A percentile compares a stretch with the other conserved stretches of the same genome.
These are phyloP conservation scores for Naegleria gruberi DNA, from an alignment of 208 protist genomes.

Conservation along the genomic window DNA sequence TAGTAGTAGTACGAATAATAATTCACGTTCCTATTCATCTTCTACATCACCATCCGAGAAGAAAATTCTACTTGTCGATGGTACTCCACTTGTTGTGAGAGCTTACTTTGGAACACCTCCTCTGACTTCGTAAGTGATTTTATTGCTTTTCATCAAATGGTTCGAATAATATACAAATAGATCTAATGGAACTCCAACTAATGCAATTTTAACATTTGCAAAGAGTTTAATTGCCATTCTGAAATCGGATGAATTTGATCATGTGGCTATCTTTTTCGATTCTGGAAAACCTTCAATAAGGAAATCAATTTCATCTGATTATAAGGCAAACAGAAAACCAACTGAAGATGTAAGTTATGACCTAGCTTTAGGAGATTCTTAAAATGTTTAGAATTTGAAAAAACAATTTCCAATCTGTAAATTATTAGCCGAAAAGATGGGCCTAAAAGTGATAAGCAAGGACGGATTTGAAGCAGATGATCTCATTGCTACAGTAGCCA, in stretches of 20 bases:
- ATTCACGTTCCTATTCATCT: too few relatives aligned
- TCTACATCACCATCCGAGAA: too few relatives aligned
- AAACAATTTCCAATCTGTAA: conserved; percentile 6
- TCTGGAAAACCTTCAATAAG: background rate
- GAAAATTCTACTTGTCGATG: background rate
- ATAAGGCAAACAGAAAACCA: background rate
- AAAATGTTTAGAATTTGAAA: background rate
- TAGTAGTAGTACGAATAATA: too few relatives aligned
- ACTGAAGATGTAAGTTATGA: background rate
- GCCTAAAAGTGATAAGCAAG: background rate
- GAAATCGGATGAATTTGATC: background rate
- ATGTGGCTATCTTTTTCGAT: background rate
- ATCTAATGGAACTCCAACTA: background rate
- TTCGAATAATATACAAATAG: background rate
- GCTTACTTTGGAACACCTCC: background rate
- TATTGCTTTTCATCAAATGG: too few relatives aligned
- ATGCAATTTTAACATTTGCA: background rate
- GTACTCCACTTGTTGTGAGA: background rate
- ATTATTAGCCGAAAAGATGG: background rate
- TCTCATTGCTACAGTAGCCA: conserved; percentile 23
- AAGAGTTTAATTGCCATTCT: background rate
- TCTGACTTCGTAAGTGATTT: background rate
- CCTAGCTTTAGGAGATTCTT: background rate
- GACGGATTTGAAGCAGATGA: conserved; percentile 30
- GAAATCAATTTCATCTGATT: background rate